Conservation (phyloP, 2,329 filamentous ascomycete genomes). For the Trichoderma oligosporum region DNA sequence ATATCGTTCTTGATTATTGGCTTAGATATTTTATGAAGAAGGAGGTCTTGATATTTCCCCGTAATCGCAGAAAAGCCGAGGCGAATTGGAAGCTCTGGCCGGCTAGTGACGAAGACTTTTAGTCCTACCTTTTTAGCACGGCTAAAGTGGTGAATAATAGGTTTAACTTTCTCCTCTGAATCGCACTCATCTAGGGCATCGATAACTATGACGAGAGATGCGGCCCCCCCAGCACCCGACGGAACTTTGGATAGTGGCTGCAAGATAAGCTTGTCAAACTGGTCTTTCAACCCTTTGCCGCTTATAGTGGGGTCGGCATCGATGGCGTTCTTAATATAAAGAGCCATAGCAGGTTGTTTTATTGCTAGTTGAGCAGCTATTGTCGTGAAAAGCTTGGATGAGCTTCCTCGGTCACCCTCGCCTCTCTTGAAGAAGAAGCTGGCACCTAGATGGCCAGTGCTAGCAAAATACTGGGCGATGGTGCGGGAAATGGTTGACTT, state of each 20-base stretch:
- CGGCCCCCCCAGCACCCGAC: neutral
- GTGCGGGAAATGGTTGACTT: constrained; percentile 6
- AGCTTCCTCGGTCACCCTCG: neutral
- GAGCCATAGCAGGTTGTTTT: neutral
- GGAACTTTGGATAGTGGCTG: neutral
- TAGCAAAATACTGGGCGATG: neutral
- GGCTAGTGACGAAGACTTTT: constrained; percentile 41
- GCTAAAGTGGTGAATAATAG: neutral
- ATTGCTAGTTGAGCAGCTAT: neutral
- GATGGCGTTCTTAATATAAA: neutral
- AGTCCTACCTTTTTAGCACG: constrained; percentile 14
- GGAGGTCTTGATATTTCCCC: constrained; percentile 9
- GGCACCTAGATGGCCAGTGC: neutral
- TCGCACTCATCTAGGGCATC: constrained; percentile 6
- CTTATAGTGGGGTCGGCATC: neutral
- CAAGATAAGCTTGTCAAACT: neutral
- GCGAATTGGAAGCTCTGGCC: constrained; percentile 38
- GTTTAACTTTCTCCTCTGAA: neutral
- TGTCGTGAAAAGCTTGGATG: neutral
- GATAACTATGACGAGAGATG: neutral
- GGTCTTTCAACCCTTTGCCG: neutral
- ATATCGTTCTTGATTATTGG: neutral
- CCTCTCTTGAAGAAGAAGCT: constrained; percentile 11
- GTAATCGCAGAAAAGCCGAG: constrained; percentile 32
- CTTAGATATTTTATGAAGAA: neutral